These are phyloP conservation scores for Taiozyma sp. DNA, from an alignment of 1,139 yeast species.

Conservation along the genomic window DNA sequence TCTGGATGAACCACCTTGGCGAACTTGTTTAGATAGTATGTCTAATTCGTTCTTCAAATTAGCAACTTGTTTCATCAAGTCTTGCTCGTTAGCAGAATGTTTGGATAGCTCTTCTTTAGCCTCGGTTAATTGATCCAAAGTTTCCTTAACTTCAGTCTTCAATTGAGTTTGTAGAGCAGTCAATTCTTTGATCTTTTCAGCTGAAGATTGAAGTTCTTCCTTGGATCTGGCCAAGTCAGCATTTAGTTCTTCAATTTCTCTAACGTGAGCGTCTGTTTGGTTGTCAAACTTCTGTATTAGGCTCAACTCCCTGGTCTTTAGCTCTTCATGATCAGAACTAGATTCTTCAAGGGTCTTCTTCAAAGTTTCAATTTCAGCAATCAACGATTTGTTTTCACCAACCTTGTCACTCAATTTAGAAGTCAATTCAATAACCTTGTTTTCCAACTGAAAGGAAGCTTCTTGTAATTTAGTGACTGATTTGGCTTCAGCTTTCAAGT, in stretches of 20 bases:
- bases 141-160: slow-evolving; percentile 58
- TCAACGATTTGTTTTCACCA: slow-evolving; percentile 73
- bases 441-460: slow-evolving; percentile 88
- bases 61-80: slow-evolving; percentile 61
- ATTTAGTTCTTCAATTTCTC: slow-evolving; percentile 49
- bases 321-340: slow-evolving; percentile 49
- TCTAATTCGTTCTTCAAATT: slow-evolving; percentile 35
- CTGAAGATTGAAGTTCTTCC: slow-evolving; percentile 58
- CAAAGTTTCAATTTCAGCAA: slow-evolving; percentile 55
- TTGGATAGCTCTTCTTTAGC: slow-evolving; percentile 61
- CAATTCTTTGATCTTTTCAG: slow-evolving; percentile 57
- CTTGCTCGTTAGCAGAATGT: slow-evolving; percentile 64
- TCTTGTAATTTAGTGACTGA: slow-evolving; percentile 88
- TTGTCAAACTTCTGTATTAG: slow-evolving; percentile 43
- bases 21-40: slow-evolving; percentile 31
- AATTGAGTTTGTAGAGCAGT: slow-evolving; percentile 61
- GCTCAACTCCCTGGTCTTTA: slow-evolving; percentile 54
- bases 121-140: slow-evolving; percentile 56
- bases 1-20: slow-evolving; percentile 15
- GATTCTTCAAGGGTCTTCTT: slow-evolving; percentile 56
- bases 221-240: slow-evolving; percentile 54
- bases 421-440: slow-evolving; percentile 91
- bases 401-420: slow-evolving; percentile 75
- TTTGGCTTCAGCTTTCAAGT: slow-evolving; percentile 78
- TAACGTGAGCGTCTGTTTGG: slow-evolving; percentile 44